phyloP scores from a whole-genome alignment of 495 filamentous ascomycete genomes.

The Talaromyces stipitatus region DNA sequence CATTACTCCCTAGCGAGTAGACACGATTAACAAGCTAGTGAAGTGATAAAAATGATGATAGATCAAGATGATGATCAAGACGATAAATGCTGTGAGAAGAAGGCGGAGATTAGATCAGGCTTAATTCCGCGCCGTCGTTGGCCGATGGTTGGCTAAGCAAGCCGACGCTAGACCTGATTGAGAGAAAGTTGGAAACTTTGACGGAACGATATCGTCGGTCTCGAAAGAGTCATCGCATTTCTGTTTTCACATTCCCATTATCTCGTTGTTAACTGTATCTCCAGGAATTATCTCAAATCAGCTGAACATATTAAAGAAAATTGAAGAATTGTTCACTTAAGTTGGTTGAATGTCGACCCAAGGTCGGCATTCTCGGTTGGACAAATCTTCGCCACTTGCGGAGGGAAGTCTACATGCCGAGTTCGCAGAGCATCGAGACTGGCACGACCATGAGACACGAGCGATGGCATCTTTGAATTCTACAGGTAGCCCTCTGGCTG shows the following conservation, averaged over 20 bases:
- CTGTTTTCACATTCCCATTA: not conserved
- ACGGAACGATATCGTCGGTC: not conserved
- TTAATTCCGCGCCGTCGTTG: not conserved
- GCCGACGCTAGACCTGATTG: not conserved
- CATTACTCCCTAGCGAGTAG: not conserved
- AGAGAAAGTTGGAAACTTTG: constrained; percentile 1
- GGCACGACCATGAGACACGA: constrained; percentile 5
- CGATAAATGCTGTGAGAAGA: not conserved
- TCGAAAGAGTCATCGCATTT: not conserved
- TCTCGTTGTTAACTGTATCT: not conserved
- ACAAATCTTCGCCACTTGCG: constrained; percentile 2
- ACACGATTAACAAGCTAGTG: not conserved
- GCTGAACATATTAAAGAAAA: not conserved
- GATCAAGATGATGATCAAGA: not conserved
- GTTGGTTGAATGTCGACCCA: not conserved
- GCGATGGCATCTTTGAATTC: constrained; percentile 1
- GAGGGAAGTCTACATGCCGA: not conserved
- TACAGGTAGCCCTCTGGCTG: not conserved
- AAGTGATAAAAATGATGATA: not conserved
- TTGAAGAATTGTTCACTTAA: not conserved
- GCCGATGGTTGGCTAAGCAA: not conserved
- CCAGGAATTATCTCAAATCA: too few species aligned
- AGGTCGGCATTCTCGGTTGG: not conserved
- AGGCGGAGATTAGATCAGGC: not conserved
- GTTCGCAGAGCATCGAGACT: not conserved